These are phyloP conservation scores for Echria macrotheca DNA, from an alignment of 495 filamentous ascomycete genomes.

Conservation along the genomic window DNA sequence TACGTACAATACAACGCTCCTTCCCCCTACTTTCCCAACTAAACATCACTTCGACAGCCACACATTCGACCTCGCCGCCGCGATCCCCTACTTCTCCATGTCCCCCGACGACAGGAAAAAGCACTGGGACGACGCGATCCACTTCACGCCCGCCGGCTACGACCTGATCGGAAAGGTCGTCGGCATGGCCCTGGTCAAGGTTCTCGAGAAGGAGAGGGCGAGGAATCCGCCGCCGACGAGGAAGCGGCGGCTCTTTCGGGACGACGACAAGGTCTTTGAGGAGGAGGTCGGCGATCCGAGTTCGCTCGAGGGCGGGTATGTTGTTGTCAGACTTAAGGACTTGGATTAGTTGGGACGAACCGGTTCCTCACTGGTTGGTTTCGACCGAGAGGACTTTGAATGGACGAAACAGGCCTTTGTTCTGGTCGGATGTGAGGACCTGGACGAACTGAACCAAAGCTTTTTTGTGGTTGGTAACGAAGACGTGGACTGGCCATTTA, in stretches of 20 bases:
- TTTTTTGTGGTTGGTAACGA: too few species aligned
- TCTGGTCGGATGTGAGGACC: too few species aligned
- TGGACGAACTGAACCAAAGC: too few species aligned
- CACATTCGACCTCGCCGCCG: slow-evolving; percentile 47
- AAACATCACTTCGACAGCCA: slow-evolving; percentile 30
- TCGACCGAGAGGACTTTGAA: too few species aligned
- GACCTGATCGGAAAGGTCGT: slow-evolving; percentile 51
- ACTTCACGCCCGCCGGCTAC: slow-evolving; percentile 56
- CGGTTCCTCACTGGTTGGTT: neutral
- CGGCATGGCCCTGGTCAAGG: slow-evolving; percentile 39
- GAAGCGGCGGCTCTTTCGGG: slow-evolving; percentile 25
- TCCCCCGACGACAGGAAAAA: slow-evolving; percentile 32
- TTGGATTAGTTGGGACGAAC: too few species aligned
- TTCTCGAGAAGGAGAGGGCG: slow-evolving; percentile 35
- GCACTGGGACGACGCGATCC: slow-evolving; percentile 59
- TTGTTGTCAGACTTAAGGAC: slow-evolving; percentile 40
- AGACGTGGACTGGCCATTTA: too few species aligned
- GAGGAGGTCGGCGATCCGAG: slow-evolving; percentile 39
- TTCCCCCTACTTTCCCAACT: neutral
- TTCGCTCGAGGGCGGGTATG: slow-evolving; percentile 38
- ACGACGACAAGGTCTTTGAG: slow-evolving; percentile 34
- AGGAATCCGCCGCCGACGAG: slow-evolving; percentile 20
- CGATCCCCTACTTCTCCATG: slow-evolving; percentile 50
- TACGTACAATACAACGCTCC: slow-evolving; percentile 24
- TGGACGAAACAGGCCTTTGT: too few species aligned